phyloP scores from a whole-genome alignment of 768 basidiomycete species.

The Naganishia kalamii region DNA sequence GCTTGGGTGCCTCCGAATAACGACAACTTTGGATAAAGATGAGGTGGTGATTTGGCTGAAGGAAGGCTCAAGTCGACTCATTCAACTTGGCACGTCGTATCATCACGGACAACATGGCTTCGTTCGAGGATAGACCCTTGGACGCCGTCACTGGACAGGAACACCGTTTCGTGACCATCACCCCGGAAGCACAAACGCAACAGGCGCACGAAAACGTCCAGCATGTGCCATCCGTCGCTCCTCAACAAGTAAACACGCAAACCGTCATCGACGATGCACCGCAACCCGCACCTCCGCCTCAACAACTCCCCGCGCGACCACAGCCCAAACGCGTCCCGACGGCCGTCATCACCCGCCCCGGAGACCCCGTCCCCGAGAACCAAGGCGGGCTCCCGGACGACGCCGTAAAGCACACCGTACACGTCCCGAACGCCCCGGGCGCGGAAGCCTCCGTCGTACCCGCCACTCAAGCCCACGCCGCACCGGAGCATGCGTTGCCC shows the following conservation, averaged over 20 bases:
- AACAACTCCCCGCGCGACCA: neutral
- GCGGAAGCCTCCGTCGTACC: conserved; percentile 10
- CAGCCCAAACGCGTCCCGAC: neutral
- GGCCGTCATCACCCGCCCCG: conserved; percentile 5
- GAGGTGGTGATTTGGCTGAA: too few species aligned
- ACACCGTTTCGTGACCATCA: neutral
- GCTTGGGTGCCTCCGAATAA: too few species aligned
- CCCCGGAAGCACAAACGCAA: neutral
- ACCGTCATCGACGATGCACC: neutral
- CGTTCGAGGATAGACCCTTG: neutral
- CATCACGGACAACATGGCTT: neutral
- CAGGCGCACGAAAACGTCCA: too few species aligned
- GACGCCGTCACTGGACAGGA: neutral
- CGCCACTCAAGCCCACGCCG: neutral
- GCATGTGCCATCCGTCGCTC: too few species aligned
- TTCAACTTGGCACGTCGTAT: neutral
- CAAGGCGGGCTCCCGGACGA: neutral
- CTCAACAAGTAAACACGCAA: neutral
- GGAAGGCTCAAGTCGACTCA: too few species aligned
- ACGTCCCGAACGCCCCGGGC: neutral
- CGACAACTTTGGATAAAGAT: too few species aligned
- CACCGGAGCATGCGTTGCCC: conserved; percentile 36
- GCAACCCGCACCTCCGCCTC: neutral
- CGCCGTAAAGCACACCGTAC: neutral
- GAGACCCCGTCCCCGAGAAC: neutral